Conservation (phyloP, 768 basidiomycete species). For the Russula brevipes region DNA sequence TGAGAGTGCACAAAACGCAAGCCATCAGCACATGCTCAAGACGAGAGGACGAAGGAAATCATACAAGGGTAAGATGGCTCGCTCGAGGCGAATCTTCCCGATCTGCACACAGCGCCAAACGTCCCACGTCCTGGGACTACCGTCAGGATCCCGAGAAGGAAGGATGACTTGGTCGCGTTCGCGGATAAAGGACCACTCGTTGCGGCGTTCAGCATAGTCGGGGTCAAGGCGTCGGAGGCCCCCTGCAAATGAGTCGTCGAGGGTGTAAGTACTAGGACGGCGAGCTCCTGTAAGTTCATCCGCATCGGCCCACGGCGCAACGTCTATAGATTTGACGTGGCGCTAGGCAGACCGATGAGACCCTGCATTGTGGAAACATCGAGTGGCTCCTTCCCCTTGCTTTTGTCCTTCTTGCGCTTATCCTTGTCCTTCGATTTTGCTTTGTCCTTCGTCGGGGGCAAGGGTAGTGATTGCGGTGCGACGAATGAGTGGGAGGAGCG, state of each 20-base stretch:
- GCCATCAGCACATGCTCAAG: not conserved
- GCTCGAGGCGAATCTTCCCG: constrained; percentile 31
- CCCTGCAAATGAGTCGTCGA: constrained; percentile 39
- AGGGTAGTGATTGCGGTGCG: constrained; percentile 12
- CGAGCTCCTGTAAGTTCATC: constrained; percentile 7
- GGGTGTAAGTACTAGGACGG: constrained; percentile 19
- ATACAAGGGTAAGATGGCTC: constrained; percentile 21
- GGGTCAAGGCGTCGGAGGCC: constrained; percentile 38
- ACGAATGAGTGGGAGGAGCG: constrained; percentile 22
- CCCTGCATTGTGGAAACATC: constrained; percentile 3
- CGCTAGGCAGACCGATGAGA: not conserved
- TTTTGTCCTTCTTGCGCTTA: constrained; percentile 20
- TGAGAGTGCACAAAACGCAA: constrained; percentile 7
- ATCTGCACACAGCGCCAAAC: constrained; percentile 32
- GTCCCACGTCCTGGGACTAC: constrained; percentile 16
- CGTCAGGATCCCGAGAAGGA: constrained; percentile 11
- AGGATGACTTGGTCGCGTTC: not conserved
- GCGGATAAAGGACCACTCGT: constrained; percentile 17
- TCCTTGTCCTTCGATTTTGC: constrained; percentile 15
- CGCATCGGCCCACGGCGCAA: constrained; percentile 18
- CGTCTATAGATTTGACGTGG: not conserved
- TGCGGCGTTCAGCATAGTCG: constrained; percentile 34
- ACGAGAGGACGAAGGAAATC: not conserved
- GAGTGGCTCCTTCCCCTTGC: not conserved
- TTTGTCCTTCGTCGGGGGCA: constrained; percentile 18